phyloP scores from a whole-genome alignment of 306 rosid genomes.

The Vigna hirtella region DNA sequence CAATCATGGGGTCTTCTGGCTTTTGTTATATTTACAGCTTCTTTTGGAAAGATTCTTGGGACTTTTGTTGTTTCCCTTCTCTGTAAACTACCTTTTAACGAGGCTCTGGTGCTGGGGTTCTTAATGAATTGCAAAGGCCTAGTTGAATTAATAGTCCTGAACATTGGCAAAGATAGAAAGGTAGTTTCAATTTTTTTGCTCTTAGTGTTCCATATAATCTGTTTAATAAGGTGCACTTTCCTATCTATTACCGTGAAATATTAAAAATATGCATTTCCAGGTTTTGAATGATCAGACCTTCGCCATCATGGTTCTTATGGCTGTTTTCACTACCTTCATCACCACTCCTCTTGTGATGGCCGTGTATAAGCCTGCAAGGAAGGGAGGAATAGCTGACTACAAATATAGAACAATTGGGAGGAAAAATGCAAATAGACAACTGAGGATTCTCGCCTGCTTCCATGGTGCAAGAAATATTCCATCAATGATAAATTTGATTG shows the following conservation, averaged over 20 bases:
- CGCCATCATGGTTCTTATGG: constrained; percentile 94
- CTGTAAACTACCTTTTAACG: constrained; percentile 67
- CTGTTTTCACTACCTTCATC: constrained; percentile 81
- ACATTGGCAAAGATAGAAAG: constrained; percentile 91
- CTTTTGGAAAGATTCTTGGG: constrained; percentile 86
- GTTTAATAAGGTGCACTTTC: constrained; percentile 13
- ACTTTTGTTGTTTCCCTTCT: constrained; percentile 63
- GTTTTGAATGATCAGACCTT: constrained; percentile 93
- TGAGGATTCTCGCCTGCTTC: constrained; percentile 77
- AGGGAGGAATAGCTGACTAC: constrained; percentile 52
- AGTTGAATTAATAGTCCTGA: constrained; percentile 91
- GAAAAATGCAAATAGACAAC: constrained; percentile 58
- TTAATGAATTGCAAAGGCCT: constrained; percentile 90
- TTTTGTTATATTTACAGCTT: constrained; percentile 74
- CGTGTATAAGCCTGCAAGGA: constrained; percentile 70
- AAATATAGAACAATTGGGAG: constrained; percentile 69
- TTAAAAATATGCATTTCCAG: constrained; percentile 54
- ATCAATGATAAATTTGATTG: constrained; percentile 73
- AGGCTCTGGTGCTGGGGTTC: constrained; percentile 79
- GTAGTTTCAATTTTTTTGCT: constrained; percentile 49
- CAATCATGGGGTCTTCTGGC: constrained; percentile 86
- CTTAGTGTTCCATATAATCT: constrained; percentile 15
- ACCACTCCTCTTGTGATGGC: constrained; percentile 79
- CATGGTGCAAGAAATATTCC: constrained; percentile 71
- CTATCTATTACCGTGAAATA: constrained; percentile 3